Evolutionary conservation across 768 basidiomycete species (phyloP), one percentile per base, ranked within the genome.

Genomic region (Boletus eberwhitei): DNA sequence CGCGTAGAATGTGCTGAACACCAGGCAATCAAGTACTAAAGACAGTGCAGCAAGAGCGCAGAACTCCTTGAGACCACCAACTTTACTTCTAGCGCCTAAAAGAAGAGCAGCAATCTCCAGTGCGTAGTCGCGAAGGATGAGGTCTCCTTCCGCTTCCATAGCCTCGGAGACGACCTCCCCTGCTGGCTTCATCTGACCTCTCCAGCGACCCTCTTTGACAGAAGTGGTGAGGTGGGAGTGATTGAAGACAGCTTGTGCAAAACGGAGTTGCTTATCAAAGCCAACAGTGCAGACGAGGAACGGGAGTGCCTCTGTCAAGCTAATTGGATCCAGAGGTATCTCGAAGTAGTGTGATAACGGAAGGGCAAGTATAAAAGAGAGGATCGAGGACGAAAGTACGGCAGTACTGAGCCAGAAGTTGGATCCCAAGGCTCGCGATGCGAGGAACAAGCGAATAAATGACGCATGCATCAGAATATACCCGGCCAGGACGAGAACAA

Each of bases 261-360:
- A 85, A 8, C 91, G 83, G 43, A 96, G 85, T 0, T 95, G 96
- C 70, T 99, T 98, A 74, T 99, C 97, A 70, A 98, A 99, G 8
- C 96, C 96, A 55, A 99, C 86, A 2, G 94, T 97, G 71, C 96
- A 96, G 35, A 99, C 95, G 45, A 98, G 78, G 85, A 98, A 98
- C 0, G 97, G 97, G 0, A 99, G 81, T 0, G 97, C 96, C 71
- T 99, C 97, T 11, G 91, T 93, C 48, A 99, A 79, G 11, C 87
- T 87, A 50, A 98, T 87, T 2, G 93, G 93, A 69, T 98, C 95
- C 61, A 99, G 86, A 19, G 86, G 88, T 54, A 99, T 92, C 61
- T 80, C 79, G 54, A 98, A 78, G 8, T 85, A 85, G 49, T 87
- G 80, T 19, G 87, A 83, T 38, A 85, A 68, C 14, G 96, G 88